Conservation (phyloP, 371 early-diverging fungal genomes). For the Fennellomyces sp. region DNA sequence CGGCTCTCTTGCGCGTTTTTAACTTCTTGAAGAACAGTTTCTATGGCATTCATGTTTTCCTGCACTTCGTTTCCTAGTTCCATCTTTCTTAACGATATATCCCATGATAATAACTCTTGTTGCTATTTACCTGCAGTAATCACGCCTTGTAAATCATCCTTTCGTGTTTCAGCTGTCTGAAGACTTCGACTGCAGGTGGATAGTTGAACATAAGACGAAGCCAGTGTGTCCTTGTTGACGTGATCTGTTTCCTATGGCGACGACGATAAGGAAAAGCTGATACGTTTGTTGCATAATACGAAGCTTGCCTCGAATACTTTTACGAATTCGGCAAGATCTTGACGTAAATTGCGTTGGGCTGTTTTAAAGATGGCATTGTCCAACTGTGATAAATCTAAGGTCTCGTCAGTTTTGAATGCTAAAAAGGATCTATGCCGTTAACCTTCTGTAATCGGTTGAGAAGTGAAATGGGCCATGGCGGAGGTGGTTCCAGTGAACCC, state of each 20-base stretch:
- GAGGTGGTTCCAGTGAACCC: not conserved
- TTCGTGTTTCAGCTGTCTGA: not conserved
- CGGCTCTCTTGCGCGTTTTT: slow-evolving; percentile 7
- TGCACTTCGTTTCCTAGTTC: not conserved
- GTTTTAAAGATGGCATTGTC: slow-evolving; percentile 9
- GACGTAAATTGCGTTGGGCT: slow-evolving; percentile 6
- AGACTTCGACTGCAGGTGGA: slow-evolving; percentile 7
- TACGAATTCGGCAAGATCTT: slow-evolving; percentile 9
- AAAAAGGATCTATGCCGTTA: not conserved
- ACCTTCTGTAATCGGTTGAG: slow-evolving; percentile 5
- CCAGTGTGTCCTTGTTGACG: slow-evolving; percentile 8
- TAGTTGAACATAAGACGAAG: slow-evolving; percentile 13
- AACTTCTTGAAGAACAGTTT: slow-evolving; percentile 12
- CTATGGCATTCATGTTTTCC: slow-evolving; percentile 1
- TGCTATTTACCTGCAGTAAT: slow-evolving; percentile 3
- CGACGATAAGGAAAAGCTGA: not conserved
- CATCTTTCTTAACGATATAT: no score
- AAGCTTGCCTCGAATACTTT: slow-evolving; percentile 9
- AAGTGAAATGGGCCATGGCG: slow-evolving; percentile 11
- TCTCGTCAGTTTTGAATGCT: not conserved
- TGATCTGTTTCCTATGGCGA: not conserved
- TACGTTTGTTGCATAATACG: not conserved
- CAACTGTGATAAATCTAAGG: slow-evolving; percentile 3
- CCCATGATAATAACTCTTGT: no score
- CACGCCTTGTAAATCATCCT: slow-evolving; percentile 3